Evolutionary conservation across 768 basidiomycete genomes (phyloP), one percentile per base, ranked within the genome.

Genomic region (Calocybe indica): DNA sequence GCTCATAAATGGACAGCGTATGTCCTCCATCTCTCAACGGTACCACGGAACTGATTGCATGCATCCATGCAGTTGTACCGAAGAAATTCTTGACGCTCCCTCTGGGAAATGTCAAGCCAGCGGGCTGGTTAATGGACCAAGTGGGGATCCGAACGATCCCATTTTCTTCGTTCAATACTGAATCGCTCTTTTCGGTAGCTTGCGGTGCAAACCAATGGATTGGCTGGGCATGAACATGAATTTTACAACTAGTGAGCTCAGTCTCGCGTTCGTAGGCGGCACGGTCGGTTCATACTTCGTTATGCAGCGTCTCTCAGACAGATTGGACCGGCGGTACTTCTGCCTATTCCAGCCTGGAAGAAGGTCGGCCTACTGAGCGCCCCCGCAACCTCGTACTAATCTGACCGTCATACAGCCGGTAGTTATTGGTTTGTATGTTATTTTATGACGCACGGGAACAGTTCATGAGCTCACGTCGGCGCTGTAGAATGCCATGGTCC

Each of bases 381-480:
- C 3, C 6, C n/a, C 3, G 2, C 30, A 10, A 35, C n/a, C 10
- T 14, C 4, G 29, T 2, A 37, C 12, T 36, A 28, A 43, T n/a
- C 30, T 40, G 12, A 28, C 22, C 15, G 15, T 33, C n/a, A 40
- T 11, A 32, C 41, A 79, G 78, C 76, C 52, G 76, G 76, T 41
- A 78, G 76, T 58, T 79, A 79, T 52, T 78, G 76, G 78, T 79
- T 76, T 72, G 76, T 73, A 51, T 41, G 74, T 72, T 8, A 7
- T 30, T 30, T 45, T n/a, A 13, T 14, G 10, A 22, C 36, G 10
- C 30, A 33, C n/a, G 30, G 8, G 5, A 22, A 22, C 22, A 28
- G 29, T 22, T 33, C 22, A 37, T 40, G 13, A n/a, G 42, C 32
- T 47, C 31, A 52, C 12, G 3, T 10, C 6, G 40, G 36, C 31